A percentile compares a stretch with the other conserved stretches of the same genome.
These are phyloP conservation scores for Diddensiella caesifluorescens DNA, from an alignment of 805 yeast genomes.

Conservation along the genomic window DNA sequence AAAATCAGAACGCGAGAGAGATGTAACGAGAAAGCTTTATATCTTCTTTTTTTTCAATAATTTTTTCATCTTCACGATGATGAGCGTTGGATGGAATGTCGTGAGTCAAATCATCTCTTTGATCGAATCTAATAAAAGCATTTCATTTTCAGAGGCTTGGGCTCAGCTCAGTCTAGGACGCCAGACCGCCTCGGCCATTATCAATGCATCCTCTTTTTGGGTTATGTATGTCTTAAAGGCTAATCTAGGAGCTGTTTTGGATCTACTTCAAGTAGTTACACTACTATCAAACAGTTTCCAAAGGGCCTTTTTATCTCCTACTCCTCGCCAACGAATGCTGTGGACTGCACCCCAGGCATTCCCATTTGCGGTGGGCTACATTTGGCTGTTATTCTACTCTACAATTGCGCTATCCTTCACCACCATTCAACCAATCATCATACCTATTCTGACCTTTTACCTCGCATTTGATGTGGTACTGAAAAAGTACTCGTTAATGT, in stretches of 20 bases:
- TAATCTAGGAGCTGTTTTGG: constrained; percentile 29
- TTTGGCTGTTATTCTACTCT: constrained; percentile 32
- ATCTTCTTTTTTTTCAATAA: constrained; percentile 37
- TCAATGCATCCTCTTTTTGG: constrained; percentile 38
- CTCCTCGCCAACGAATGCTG: constrained; percentile 32
- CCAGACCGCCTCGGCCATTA: constrained; percentile 34
- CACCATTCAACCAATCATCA: constrained; percentile 35
- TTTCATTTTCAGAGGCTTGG: constrained; percentile 27
- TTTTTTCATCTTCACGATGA: constrained; percentile 34
- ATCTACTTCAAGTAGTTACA: constrained; percentile 29
- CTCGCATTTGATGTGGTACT: constrained; percentile 29
- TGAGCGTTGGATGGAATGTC: constrained; percentile 36
- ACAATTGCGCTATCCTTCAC: constrained; percentile 36
- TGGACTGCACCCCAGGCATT: constrained; percentile 33
- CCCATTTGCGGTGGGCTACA: constrained; percentile 31
- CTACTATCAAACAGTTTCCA: constrained; percentile 26
- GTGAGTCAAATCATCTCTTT: constrained; percentile 28
- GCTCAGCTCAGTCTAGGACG: constrained; percentile 26
- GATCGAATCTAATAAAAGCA: constrained; percentile 12
- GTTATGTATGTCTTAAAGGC: constrained; percentile 35
- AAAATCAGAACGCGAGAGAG: constrained; percentile 34
- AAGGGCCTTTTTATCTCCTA: constrained; percentile 25
- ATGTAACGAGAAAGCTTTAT: constrained; percentile 35
- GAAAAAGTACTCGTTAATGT: constrained; percentile 33
- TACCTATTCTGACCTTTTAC: constrained; percentile 30